Conservation (phyloP, 352 stramenopile species). For the Blastocystis sp. region DNA sequence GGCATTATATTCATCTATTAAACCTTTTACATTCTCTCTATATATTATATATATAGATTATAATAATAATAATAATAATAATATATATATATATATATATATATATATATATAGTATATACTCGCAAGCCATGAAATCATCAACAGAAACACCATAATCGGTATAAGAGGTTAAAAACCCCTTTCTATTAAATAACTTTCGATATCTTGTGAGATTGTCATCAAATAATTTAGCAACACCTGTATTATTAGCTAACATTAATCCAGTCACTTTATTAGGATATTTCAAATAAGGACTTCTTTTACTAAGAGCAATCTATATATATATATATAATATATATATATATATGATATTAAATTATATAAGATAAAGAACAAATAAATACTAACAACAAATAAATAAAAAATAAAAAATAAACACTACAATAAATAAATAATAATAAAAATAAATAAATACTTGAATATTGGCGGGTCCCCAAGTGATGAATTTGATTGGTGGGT, state of each 20-base stretch:
- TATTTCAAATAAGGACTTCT: conserved; percentile 3
- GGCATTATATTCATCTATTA: conserved; percentile 17
- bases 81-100: conserved; percentile 93
- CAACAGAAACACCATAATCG: conserved; percentile 57
- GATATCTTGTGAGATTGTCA: conserved; percentile 11
- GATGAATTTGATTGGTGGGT: conserved; percentile 86
- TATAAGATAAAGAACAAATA: conserved; percentile 82
- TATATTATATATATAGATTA: conserved; percentile 27
- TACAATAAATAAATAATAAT: not conserved
- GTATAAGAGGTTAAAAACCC: too few species aligned
- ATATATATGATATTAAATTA: conserved; percentile 41
- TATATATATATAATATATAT: not conserved
- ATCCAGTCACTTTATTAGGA: conserved; percentile 55
- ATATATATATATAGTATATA: conserved; percentile 85
- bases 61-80: conserved; percentile 73
- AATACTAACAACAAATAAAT: conserved; percentile 49
- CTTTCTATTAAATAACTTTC: conserved; percentile 33
- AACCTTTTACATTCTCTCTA: not conserved
- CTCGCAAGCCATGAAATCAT: conserved; percentile 83
- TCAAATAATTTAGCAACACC: conserved; percentile 68
- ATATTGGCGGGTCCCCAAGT: conserved; percentile 93
- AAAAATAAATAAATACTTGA: conserved; percentile 57
- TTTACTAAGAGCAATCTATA: not conserved
- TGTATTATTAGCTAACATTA: conserved; percentile 98
- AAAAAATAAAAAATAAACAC: not conserved